Percentiles rank a stretch among this genome's conserved stretches.
phyloP scores from a whole-genome alignment of 2,329 filamentous ascomycete species.

The Sarocladium brachiariae region DNA sequence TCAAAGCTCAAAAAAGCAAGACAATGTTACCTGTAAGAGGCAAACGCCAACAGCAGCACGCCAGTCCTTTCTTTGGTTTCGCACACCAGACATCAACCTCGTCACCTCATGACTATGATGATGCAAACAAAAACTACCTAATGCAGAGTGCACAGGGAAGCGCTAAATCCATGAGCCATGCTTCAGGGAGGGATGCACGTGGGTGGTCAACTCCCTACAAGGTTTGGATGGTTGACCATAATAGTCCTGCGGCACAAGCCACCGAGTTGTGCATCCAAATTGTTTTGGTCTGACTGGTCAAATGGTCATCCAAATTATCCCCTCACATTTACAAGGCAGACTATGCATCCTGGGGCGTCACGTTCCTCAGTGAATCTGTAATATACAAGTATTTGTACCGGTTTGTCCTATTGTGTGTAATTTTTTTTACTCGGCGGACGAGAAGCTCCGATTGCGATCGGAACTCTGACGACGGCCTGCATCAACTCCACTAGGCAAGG shows the following conservation, averaged over 20 bases:
- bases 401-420: too few relatives aligned
- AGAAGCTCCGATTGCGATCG: not conserved
- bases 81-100: too few relatives aligned
- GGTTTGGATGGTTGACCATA: not conserved
- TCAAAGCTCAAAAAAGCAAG: not conserved
- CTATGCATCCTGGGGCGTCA: too few relatives aligned
- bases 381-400: too few relatives aligned
- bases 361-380: too few relatives aligned
- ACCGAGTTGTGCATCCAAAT: not conserved
- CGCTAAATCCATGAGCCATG: not conserved
- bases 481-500: not conserved
- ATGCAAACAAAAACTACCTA: too few relatives aligned
- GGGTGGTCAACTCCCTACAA: not conserved
- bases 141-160: not conserved
- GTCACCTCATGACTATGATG: not conserved
- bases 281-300: too few relatives aligned
- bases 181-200: not conserved
- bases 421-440: not conserved
- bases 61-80: too few relatives aligned
- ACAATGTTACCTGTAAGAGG: not conserved
- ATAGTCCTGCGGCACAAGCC: not conserved
- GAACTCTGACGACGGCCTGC: constrained; percentile 5
- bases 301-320: too few relatives aligned
- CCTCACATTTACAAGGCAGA: too few relatives aligned
- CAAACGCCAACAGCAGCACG: not conserved